Evolutionary conservation across 2,329 filamentous ascomycete genomes (phyloP).

Genomic region (Fusarium sp.): DNA sequence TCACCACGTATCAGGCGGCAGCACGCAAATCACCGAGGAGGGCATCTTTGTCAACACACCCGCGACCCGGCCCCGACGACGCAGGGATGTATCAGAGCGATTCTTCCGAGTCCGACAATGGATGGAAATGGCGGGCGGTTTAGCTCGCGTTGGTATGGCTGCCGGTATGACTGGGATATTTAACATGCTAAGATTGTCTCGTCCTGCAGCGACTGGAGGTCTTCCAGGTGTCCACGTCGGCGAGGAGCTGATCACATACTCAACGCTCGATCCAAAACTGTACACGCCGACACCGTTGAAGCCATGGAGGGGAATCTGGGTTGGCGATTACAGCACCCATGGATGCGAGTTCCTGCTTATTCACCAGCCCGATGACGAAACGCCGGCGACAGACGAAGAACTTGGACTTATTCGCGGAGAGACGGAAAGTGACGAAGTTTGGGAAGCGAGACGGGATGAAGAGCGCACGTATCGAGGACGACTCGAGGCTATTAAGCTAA

Average conservation of each 20-base stretch:
- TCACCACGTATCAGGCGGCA: constrained; percentile 60
- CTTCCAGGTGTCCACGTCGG: constrained; percentile 61
- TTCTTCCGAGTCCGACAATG: constrained; percentile 82
- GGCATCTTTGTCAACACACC: constrained; percentile 43
- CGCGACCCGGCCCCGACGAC: constrained; percentile 58
- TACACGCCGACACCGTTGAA: constrained; percentile 85
- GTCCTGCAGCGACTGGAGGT: constrained; percentile 22
- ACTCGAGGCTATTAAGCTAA: constrained; percentile 88
- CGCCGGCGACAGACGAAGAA: constrained; percentile 54
- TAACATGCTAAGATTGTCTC: constrained; percentile 34
- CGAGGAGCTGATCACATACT: constrained; percentile 70
- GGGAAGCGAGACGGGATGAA: constrained; percentile 58
- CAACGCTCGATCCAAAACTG: constrained; percentile 77
- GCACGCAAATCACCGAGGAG: constrained; percentile 37
- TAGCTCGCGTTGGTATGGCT: constrained; percentile 47
- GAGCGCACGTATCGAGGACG: constrained; percentile 71
- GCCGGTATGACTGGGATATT: constrained; percentile 36
- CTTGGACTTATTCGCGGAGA: constrained; percentile 55
- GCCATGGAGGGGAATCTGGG: constrained; percentile 91
- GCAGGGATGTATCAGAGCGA: constrained; percentile 72
- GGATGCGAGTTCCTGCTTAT: constrained; percentile 90
- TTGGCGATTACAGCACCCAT: constrained; percentile 88
- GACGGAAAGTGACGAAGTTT: constrained; percentile 60
- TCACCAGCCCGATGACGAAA: constrained; percentile 72
- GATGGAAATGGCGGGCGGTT: constrained; percentile 71